Evolutionary conservation across 495 filamentous ascomycete species (phyloP).

Genomic region (Darksidea phi): DNA sequence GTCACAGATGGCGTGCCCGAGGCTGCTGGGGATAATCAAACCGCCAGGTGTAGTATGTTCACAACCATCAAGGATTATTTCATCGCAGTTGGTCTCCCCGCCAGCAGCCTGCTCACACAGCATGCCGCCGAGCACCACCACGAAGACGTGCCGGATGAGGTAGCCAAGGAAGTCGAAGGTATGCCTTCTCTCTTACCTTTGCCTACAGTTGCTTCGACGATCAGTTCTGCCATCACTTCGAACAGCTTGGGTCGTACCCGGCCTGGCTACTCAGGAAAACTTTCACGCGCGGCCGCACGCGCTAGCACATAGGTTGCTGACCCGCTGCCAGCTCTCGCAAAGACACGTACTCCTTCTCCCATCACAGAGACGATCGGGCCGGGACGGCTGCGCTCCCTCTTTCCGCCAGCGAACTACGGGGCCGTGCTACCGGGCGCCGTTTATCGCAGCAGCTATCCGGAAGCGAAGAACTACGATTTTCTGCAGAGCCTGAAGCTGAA

Average conservation of each 20-base stretch:
- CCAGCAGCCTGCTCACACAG: neutral
- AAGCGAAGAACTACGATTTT: constrained; percentile 61
- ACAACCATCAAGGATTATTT: neutral
- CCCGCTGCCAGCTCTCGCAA: no score
- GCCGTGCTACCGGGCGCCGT: constrained; percentile 59
- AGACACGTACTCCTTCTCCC: no score
- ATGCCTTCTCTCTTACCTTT: neutral
- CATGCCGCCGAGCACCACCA: constrained; percentile 13
- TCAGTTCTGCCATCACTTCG: no score
- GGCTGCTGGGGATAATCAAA: neutral
- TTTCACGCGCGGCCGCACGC: no score
- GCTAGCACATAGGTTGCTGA: no score
- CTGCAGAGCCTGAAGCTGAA: constrained; percentile 64
- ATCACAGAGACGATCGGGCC: neutral
- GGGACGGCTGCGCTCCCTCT: constrained; percentile 29
- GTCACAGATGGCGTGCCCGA: constrained; percentile 4
- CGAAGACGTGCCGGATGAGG: constrained; percentile 19
- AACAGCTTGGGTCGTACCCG: no score
- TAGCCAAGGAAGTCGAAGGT: constrained; percentile 3
- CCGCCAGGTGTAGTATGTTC: no score
- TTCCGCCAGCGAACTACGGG: constrained; percentile 64
- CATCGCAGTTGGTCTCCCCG: neutral
- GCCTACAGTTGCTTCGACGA: no score
- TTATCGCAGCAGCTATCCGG: constrained; percentile 76
- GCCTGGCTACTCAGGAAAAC: no score